Base-by-base conservation (phyloP, 2,329 filamentous ascomycete species). In the Paecilomyces fulvus region DNA sequence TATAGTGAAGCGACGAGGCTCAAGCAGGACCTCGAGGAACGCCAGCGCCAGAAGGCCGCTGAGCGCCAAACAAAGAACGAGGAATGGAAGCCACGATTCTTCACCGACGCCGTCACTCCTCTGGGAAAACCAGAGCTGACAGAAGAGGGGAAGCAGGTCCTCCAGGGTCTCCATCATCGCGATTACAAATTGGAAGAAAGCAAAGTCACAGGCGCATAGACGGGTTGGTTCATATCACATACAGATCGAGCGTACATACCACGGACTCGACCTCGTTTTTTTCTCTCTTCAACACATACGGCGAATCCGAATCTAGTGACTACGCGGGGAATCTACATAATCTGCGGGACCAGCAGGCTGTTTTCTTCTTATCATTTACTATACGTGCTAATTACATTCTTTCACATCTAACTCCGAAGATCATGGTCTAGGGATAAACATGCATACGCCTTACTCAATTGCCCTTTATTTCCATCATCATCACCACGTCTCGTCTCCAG, bases 1-100 rank as follows among this genome's bases (percentile, higher is more conserved):
- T 99, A 85, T 73, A 82, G 82, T 48, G 85, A 88, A 61, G 94
- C 94, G 7, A 99, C 94, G 21, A 84, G 82, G 20, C 77, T 94
- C 60, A 99, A 99, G 77, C 84, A 90, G 58, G 90, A 95, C 65
- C 83, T 99, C 10, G 94, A 99, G 73, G 94, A 99, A 72, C 80
- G 81, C 49, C 94, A 99, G 75, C 82, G 94, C 30, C 83, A 89
- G 65, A 92, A 90, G 75, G 92, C 90, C 1, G 85, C 90, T 23
- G 85, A 92, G 68, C 81, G 94, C 49, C 88, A 92, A 68, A 80
- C 80, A 49, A 81, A 80, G 12, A 83, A 85, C 11, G 80, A 83
- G 57, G 81, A 83, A 31, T 99, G 89, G 85, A 79, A 86, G 62
- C 94, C 94, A n/a, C 80, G 90, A 49, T 99, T 95, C 75, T 99